A percentile compares a stretch with the other conserved stretches of the same genome.
phyloP scores from a whole-genome alignment of 2,329 filamentous ascomycete genomes.

The Gliomastix tumulicola region DNA sequence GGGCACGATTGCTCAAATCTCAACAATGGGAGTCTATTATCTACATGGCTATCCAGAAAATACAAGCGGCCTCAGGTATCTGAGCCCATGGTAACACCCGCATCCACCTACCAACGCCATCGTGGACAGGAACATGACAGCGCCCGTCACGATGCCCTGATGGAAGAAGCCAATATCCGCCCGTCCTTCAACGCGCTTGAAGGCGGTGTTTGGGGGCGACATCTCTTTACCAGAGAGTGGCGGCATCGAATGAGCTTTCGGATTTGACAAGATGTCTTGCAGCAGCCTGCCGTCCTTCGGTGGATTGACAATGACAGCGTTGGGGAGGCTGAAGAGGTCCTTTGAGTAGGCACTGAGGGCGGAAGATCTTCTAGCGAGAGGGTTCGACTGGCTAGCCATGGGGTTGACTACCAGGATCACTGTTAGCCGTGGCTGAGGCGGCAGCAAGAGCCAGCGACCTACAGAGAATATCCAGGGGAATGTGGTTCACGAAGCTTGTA shows the following conservation, averaged over 20 bases:
- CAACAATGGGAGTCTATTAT: too few species aligned
- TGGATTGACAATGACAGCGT: conserved; percentile 30
- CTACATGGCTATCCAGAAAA: too few species aligned
- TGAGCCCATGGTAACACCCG: conserved; percentile 1
- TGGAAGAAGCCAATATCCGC: conserved; percentile 39
- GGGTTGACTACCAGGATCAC: conserved; percentile 25
- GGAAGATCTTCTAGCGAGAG: conserved; percentile 13
- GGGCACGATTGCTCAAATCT: too few species aligned
- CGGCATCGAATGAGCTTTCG: conserved; percentile 3
- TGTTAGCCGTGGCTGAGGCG: not conserved
- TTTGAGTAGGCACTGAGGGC: conserved; percentile 29
- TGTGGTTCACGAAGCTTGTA: conserved; percentile 47
- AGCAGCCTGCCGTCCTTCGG: conserved; percentile 8
- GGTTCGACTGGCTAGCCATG: conserved; percentile 20
- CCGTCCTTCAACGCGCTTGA: conserved; percentile 19
- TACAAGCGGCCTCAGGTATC: not conserved
- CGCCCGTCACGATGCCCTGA: conserved; percentile 32
- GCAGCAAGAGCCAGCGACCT: not conserved
- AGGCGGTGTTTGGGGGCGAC: conserved; percentile 14
- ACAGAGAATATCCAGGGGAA: conserved; percentile 44
- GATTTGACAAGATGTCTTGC: conserved; percentile 10
- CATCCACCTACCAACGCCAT: not conserved
- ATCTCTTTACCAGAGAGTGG: conserved; percentile 5
- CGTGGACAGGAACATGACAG: conserved; percentile 13
- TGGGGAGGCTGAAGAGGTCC: conserved; percentile 33